These are phyloP conservation scores for Thermoascus crustaceus DNA, from an alignment of 2,329 filamentous ascomycete species.

Conservation along the genomic window DNA sequence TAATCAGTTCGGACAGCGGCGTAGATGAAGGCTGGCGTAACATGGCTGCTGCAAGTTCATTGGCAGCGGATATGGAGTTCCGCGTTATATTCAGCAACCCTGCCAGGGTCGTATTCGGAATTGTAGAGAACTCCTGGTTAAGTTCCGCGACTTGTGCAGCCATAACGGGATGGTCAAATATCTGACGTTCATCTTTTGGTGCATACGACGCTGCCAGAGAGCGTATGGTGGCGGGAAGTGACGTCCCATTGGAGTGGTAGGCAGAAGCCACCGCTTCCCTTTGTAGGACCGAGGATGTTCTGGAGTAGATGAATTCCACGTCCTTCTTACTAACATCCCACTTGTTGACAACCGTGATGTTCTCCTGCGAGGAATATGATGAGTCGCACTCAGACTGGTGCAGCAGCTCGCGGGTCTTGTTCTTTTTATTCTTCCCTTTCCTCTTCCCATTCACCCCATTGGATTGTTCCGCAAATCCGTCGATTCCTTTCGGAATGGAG, in stretches of 20 bases:
- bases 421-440: conserved; percentile 10
- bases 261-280: conserved; percentile 44
- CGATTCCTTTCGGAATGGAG: conserved; percentile 60
- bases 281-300: conserved; percentile 40
- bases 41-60: conserved; percentile 52
- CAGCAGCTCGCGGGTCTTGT: conserved; percentile 4
- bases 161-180: conserved; percentile 36
- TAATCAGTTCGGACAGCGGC: conserved; percentile 32
- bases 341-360: conserved; percentile 37
- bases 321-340: conserved; percentile 53
- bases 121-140: conserved; percentile 44
- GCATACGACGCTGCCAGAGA: conserved; percentile 44
- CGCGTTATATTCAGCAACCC: conserved; percentile 50
- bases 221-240: conserved; percentile 47
- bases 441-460: conserved; percentile 32
- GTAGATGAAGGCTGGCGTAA: conserved; percentile 26
- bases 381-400: conserved; percentile 10
- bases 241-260: conserved; percentile 53
- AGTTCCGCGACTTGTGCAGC: conserved; percentile 47
- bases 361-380: conserved; percentile 11
- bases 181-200: conserved; percentile 27
- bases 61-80: conserved; percentile 49
- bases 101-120: conserved; percentile 42
- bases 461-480: conserved; percentile 63
- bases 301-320: conserved; percentile 52